Evolutionary conservation across 495 filamentous ascomycete genomes (phyloP).

Genomic region (Podospora comata): DNA sequence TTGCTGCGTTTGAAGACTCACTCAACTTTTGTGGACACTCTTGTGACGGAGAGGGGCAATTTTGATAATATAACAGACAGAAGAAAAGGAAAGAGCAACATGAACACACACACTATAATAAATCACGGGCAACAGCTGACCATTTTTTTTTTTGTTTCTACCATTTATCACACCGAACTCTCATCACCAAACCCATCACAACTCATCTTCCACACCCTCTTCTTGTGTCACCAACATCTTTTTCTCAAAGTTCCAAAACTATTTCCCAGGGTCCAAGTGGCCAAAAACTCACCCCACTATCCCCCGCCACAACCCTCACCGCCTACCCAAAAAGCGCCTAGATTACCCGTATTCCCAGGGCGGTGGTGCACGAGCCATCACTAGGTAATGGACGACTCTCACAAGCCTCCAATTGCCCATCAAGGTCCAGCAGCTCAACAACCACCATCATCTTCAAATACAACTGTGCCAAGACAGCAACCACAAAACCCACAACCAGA

Average conservation of each 20-base stretch:
- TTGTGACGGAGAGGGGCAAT: not conserved
- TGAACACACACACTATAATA: not conserved
- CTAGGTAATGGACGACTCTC: not conserved
- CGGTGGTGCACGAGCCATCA: not conserved
- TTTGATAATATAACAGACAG: not conserved
- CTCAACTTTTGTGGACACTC: not conserved
- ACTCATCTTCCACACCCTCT: not conserved
- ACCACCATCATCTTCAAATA: not conserved
- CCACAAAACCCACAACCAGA: no score
- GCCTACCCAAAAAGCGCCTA: slow-evolving; percentile 4
- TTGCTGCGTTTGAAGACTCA: not conserved
- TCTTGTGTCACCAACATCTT: slow-evolving; percentile 3
- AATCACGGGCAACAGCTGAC: not conserved
- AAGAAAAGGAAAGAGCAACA: not conserved
- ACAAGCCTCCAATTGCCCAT: not conserved
- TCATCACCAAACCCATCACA: not conserved
- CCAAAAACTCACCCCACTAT: slow-evolving; percentile 13
- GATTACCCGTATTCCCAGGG: not conserved
- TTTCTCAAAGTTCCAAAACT: slow-evolving; percentile 1
- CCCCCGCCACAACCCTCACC: slow-evolving; percentile 5
- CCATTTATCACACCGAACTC: not conserved
- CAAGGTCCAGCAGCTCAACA: not conserved
- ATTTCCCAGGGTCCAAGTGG: not conserved
- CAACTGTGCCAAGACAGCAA: not conserved
- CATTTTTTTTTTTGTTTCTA: not conserved